phyloP scores from a whole-genome alignment of 75 land plant species.

The Sequoiadendron giganteum region DNA sequence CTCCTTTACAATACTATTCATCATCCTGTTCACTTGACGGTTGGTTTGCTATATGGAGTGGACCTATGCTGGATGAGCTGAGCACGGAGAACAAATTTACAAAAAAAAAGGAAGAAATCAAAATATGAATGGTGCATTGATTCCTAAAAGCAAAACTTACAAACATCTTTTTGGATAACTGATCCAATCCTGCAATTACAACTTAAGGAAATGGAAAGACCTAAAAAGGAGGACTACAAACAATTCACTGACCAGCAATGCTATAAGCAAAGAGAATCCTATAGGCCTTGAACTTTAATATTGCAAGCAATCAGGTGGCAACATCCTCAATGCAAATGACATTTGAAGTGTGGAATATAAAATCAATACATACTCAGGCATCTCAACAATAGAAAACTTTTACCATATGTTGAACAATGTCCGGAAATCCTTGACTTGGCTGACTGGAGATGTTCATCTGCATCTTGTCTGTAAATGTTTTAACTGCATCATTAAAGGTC shows the following conservation, averaged over 20 bases:
- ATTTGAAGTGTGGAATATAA: neutral
- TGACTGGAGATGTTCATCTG: neutral
- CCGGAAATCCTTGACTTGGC: neutral
- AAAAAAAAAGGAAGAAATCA: neutral
- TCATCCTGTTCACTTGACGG: neutral
- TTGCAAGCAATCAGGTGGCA: neutral
- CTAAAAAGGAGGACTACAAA: neutral
- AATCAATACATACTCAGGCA: neutral
- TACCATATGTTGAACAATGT: neutral
- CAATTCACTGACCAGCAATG: neutral
- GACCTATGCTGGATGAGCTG: neutral
- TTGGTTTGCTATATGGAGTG: neutral
- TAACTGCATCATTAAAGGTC: neutral
- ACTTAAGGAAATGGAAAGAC: neutral
- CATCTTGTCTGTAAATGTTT: neutral
- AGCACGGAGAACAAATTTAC: neutral
- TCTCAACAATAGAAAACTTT: neutral
- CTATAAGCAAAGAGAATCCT: neutral
- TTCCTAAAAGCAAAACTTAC: neutral
- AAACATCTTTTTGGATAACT: neutral
- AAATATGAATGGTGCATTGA: neutral
- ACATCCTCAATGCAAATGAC: neutral
- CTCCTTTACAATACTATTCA: neutral
- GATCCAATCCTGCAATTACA: neutral
- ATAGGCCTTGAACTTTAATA: neutral